These are phyloP conservation scores for Golubevia sp. DNA, from an alignment of 1,284 basidiomycete genomes.

Conservation along the genomic window DNA sequence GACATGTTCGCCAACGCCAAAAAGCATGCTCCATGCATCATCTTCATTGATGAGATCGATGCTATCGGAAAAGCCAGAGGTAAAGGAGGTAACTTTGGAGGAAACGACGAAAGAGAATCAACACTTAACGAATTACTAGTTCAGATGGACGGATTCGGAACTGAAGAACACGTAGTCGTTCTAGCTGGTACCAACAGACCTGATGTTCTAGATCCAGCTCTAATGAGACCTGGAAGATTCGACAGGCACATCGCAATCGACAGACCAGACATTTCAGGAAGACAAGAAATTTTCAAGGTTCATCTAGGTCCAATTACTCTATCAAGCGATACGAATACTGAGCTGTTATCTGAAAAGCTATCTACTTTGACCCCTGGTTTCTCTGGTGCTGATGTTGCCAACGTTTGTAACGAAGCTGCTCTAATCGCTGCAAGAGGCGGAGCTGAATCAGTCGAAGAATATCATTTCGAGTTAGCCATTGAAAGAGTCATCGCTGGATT, in stretches of 20 bases:
- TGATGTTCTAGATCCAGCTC: conserved; percentile 55
- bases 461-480: conserved; percentile 58
- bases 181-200: conserved; percentile 60
- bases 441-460: conserved; percentile 50
- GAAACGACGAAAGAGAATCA: conserved; percentile 60
- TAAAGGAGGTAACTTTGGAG: conserved; percentile 59
- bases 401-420: conserved; percentile 60
- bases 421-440: conserved; percentile 54
- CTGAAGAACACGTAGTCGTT: conserved; percentile 60
- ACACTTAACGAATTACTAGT: conserved; percentile 61
- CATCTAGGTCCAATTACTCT: conserved; percentile 56
- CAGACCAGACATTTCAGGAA: conserved; percentile 57
- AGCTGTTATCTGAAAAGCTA: conserved; percentile 52
- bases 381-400: conserved; percentile 56
- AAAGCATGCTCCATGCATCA: conserved; percentile 61
- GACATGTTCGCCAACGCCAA: conserved; percentile 62
- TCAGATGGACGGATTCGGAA: conserved; percentile 61
- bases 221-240: conserved; percentile 59
- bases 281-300: conserved; percentile 56
- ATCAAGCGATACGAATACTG: conserved; percentile 15
- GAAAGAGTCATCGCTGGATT: conserved; percentile 60
- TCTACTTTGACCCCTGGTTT: conserved; percentile 57
- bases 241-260: conserved; percentile 61
- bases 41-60: conserved; percentile 61
- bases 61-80: conserved; percentile 61